Conservation (phyloP, 495 filamentous ascomycete species). For the Schizothecium vesticola region DNA sequence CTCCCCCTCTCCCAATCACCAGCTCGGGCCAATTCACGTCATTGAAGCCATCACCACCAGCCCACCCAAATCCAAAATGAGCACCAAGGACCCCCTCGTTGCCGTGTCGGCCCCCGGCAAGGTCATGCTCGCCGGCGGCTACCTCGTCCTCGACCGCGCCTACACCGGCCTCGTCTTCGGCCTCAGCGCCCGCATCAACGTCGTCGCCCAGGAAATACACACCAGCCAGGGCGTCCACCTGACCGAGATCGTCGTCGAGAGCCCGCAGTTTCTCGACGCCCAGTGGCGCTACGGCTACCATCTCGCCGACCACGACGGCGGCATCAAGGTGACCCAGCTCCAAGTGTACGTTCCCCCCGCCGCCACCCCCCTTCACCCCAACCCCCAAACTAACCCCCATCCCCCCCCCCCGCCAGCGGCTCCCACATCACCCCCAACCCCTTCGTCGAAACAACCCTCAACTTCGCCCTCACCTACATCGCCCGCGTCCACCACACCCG, state of each 20-base stretch:
- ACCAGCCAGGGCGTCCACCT: conserved; percentile 53
- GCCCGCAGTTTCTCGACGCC: conserved; percentile 83
- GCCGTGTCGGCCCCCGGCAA: conserved; percentile 93
- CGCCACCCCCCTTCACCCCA: conserved; percentile 5
- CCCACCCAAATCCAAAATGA: background rate
- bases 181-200: conserved; percentile 88
- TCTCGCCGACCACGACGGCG: conserved; percentile 61
- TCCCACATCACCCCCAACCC: conserved; percentile 51
- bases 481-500: conserved; percentile 49
- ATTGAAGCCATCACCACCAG: conserved; percentile 19
- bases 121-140: conserved; percentile 89
- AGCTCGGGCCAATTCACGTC: background rate
- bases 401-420: conserved; percentile 20
- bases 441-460: conserved; percentile 86
- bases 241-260: conserved; percentile 73
- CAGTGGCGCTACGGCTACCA: conserved; percentile 80
- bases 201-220: conserved; percentile 62
- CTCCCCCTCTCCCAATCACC: background rate
- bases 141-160: conserved; percentile 83
- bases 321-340: conserved; percentile 70
- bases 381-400: conserved; percentile 11
- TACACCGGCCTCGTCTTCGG: conserved; percentile 92
- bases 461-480: conserved; percentile 82
- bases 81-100: background rate
- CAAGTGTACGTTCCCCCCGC: conserved; percentile 56